Conservation (phyloP, 345 rosid species). For the Salix koriyanagi region DNA sequence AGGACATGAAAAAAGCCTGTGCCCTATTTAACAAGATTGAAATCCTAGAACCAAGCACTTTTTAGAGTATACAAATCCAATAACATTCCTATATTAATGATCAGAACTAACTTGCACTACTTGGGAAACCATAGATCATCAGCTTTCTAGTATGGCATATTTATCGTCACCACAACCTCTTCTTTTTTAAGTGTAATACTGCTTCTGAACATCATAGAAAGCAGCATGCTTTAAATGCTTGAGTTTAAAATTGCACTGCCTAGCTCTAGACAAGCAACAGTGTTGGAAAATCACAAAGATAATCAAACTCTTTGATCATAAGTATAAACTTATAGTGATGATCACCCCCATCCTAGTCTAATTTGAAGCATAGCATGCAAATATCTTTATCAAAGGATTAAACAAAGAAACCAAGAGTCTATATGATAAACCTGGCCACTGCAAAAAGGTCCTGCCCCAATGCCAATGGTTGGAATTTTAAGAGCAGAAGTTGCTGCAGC, state of each 20-base stretch:
- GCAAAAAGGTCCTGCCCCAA: constrained; percentile 95
- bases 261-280: background rate
- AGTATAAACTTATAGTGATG: background rate
- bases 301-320: background rate
- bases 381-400: background rate
- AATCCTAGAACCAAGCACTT: too few species aligned
- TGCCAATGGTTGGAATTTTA: constrained; percentile 84
- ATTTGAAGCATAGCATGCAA: too few species aligned
- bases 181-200: too few species aligned
- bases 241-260: background rate
- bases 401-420: background rate
- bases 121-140: too few species aligned
- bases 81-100: background rate
- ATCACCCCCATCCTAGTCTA: too few species aligned
- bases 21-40: too few species aligned
- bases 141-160: background rate
- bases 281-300: background rate
- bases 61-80: too few species aligned
- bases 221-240: background rate
- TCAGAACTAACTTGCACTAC: background rate
- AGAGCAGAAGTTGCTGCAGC: constrained; percentile 92
- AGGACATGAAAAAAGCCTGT: too few species aligned
- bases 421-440: constrained; percentile 68
- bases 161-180: background rate
- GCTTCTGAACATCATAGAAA: background rate